phyloP scores from a whole-genome alignment of 371 early-diverging fungal species.

The Amoeboaphelidium protococcarum region DNA sequence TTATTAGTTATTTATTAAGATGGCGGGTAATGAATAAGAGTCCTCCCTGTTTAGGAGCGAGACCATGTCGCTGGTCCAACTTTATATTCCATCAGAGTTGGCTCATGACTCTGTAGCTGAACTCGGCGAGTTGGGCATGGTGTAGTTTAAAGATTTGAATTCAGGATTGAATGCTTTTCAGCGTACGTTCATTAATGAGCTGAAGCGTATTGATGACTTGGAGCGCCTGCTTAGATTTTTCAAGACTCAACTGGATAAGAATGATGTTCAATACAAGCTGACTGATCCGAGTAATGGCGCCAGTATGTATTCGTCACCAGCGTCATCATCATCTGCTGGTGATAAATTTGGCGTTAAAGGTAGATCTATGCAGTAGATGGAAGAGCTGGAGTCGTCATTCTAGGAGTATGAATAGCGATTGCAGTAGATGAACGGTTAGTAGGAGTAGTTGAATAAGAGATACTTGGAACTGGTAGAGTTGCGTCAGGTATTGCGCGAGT shows the following conservation, averaged over 20 bases:
- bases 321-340: slow-evolving; percentile 4
- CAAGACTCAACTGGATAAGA: slow-evolving; percentile 45
- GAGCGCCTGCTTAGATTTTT: slow-evolving; percentile 83
- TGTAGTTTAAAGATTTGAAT: slow-evolving; percentile 91
- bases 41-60: not conserved
- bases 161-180: slow-evolving; percentile 84
- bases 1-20: too few relatives aligned
- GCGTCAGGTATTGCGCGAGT: slow-evolving; percentile 65
- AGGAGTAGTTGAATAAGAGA: slow-evolving; percentile 55
- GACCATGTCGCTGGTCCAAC: slow-evolving; percentile 1
- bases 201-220: slow-evolving; percentile 72
- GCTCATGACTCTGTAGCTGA: slow-evolving; percentile 76
- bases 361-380: slow-evolving; percentile 54
- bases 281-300: slow-evolving; percentile 8
- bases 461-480: slow-evolving; percentile 66
- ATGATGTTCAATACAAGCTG: slow-evolving; percentile 33
- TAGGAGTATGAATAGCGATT: slow-evolving; percentile 53
- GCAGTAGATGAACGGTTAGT: slow-evolving; percentile 53
- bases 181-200: slow-evolving; percentile 76
- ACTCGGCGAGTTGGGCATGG: slow-evolving; percentile 72
- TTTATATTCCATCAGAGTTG: slow-evolving; percentile 56
- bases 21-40: too few relatives aligned
- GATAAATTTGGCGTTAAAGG: not conserved
- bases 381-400: slow-evolving; percentile 63
- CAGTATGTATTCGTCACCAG: slow-evolving; percentile 8